phyloP scores from a whole-genome alignment of 2,329 filamentous ascomycete genomes.

The Sphaerulina populicola region DNA sequence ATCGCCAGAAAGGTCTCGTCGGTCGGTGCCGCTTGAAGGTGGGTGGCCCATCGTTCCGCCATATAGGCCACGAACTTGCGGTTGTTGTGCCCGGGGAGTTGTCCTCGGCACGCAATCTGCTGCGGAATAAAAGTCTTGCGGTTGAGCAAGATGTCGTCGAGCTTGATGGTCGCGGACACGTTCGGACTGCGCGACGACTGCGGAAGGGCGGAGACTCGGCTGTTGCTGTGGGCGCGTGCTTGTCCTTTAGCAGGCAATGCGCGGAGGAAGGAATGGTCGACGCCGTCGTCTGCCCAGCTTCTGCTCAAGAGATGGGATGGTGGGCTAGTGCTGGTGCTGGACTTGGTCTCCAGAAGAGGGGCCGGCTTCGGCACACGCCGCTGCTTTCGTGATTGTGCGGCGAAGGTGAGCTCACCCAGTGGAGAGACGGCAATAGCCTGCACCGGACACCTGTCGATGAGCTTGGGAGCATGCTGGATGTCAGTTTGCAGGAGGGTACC shows the following conservation, averaged over 20 bases:
- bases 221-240: constrained; percentile 11
- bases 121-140: constrained; percentile 25
- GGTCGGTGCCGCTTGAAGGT: constrained; percentile 3
- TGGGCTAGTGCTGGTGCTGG: constrained; percentile 21
- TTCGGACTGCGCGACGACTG: constrained; percentile 12
- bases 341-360: constrained; percentile 11
- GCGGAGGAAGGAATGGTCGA: constrained; percentile 49
- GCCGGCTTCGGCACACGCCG: constrained; percentile 29
- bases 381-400: constrained; percentile 45
- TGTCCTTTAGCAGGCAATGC: constrained; percentile 26
- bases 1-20: constrained; percentile 13
- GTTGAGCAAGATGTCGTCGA: constrained; percentile 25
- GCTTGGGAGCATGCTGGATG: constrained; percentile 51
- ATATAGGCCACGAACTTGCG: constrained; percentile 13
- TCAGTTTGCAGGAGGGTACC: constrained; percentile 57
- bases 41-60: constrained; percentile 12
- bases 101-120: constrained; percentile 24
- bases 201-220: constrained; percentile 12
- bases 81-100: constrained; percentile 20
- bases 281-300: constrained; percentile 49
- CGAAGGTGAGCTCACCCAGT: constrained; percentile 48
- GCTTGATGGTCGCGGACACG: constrained; percentile 28
- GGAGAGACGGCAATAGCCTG: constrained; percentile 52
- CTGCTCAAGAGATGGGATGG: constrained; percentile 34
- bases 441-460: constrained; percentile 50